phyloP scores from a whole-genome alignment of 345 rosid genomes.

The Punica granatum region DNA sequence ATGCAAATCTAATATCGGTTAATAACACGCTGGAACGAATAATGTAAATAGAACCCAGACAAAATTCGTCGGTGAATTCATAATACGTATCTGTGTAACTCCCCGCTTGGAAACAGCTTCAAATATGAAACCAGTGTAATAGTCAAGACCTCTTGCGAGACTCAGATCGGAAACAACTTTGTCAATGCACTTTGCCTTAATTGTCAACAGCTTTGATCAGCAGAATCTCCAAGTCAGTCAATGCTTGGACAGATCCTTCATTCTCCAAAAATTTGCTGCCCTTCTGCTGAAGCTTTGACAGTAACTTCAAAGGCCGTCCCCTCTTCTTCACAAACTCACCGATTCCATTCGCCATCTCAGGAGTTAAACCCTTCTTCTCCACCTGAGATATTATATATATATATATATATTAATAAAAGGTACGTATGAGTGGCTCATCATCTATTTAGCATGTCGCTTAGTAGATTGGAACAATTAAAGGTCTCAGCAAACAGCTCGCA shows the following conservation, averaged over 20 bases:
- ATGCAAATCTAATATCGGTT: slow-evolving; percentile 19
- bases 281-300: slow-evolving; percentile 47
- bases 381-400: no score
- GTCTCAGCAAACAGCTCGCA: no score
- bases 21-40: not conserved
- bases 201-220: slow-evolving; percentile 79
- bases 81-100: slow-evolving; percentile 38
- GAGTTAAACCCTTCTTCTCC: slow-evolving; percentile 76
- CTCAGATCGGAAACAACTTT: slow-evolving; percentile 90
- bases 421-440: no score
- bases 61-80: not conserved
- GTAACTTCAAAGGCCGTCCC: slow-evolving; percentile 58
- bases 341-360: slow-evolving; percentile 67
- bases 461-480: no score
- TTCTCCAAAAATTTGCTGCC: slow-evolving; percentile 56
- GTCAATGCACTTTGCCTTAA: slow-evolving; percentile 62
- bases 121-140: slow-evolving; percentile 89
- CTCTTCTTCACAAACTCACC: slow-evolving; percentile 72
- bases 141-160: slow-evolving; percentile 98
- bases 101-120: slow-evolving; percentile 89
- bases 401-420: no score
- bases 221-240: slow-evolving; percentile 64
- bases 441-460: no score
- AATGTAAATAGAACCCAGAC: not conserved
- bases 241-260: slow-evolving; percentile 50